Evolutionary conservation across 345 rosid genomes (phyloP).

Genomic region (Excoecaria agallocha): DNA sequence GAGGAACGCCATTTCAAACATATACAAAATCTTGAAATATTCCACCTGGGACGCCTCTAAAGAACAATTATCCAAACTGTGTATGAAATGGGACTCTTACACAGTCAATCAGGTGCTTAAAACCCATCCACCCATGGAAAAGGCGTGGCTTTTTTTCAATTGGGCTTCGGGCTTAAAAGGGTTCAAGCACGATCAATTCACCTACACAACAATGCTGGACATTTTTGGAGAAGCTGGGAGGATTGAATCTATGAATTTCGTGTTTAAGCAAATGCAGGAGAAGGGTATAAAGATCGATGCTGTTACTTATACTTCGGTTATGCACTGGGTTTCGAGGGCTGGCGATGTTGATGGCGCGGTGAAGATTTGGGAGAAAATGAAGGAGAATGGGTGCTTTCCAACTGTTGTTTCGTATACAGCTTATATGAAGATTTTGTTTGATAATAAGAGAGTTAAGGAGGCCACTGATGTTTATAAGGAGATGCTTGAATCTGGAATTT

Average conservation of each 20-base stretch:
- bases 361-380: constrained; percentile 73
- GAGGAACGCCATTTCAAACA: constrained; percentile 47
- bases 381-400: constrained; percentile 43
- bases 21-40: constrained; percentile 65
- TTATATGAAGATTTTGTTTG: constrained; percentile 75
- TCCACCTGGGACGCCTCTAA: constrained; percentile 76
- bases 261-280: constrained; percentile 60
- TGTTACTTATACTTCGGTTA: constrained; percentile 69
- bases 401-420: constrained; percentile 80
- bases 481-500: constrained; percentile 54
- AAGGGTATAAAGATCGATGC: constrained; percentile 57
- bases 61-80: constrained; percentile 43
- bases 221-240: constrained; percentile 90
- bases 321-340: constrained; percentile 73
- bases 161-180: constrained; percentile 56
- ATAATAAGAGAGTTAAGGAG: constrained; percentile 52
- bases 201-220: constrained; percentile 89
- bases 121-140: constrained; percentile 91
- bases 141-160: constrained; percentile 85
- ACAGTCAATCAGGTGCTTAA: constrained; percentile 71
- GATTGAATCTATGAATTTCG: constrained; percentile 56
- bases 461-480: constrained; percentile 64
- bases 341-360: constrained; percentile 68
- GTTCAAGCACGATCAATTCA: constrained; percentile 83
- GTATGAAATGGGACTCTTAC: constrained; percentile 74